Base-by-base conservation (phyloP, 495 filamentous ascomycete species). In the Xylaria sp. region DNA sequence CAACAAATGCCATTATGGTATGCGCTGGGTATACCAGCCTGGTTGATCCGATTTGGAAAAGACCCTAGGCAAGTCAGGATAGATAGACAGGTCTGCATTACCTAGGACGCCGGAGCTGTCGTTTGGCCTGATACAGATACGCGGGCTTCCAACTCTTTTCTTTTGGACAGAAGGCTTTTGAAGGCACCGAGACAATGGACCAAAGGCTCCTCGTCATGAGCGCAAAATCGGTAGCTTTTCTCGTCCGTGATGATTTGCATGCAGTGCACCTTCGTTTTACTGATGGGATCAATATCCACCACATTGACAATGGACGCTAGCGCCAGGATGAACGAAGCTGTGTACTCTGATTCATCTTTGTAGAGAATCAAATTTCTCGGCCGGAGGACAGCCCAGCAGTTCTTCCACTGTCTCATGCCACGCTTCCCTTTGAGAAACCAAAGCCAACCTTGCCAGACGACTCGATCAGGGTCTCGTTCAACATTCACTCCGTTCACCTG, bases 191-290 rank as follows among this genome's bases (percentile, higher is more conserved):
- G 84, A 84, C 93, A 97, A 72, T 91, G 91, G 14, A 94, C 90
- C 53, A 98, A 83, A 24, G 86, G 82, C 73, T 97, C 95, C 81
- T 99, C 96, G 76, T 92, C 89, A 24, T 87, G 80, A 1, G 93
- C 90, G 77, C 92, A 96, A 71, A 97, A 95, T 48, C 93, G 90
- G 71, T 95, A 97, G 65, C 89, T 93, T 80, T 97, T 95, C 76
- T 97, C 95, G 73, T 97, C 95, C 57, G 92, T 92, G 81, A 99
- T 97, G 75, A 98, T 88, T 79, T 99, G 96, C 82, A 98, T 83
- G 80, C 96, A 99, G 76, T 91, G 89, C 52, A 81, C 87, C 83
- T 97, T 97, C 46, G 90, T 96, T 71, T 88, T 90, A 57, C 92
- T 96, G 73, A 96, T 80, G 0, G 95, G 91, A 71, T 98, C 93